Evolutionary conservation across 495 filamentous ascomycete species (phyloP), one percentile per base, ranked within the genome.

Genomic region (Talaromyces nanjingensis): DNA sequence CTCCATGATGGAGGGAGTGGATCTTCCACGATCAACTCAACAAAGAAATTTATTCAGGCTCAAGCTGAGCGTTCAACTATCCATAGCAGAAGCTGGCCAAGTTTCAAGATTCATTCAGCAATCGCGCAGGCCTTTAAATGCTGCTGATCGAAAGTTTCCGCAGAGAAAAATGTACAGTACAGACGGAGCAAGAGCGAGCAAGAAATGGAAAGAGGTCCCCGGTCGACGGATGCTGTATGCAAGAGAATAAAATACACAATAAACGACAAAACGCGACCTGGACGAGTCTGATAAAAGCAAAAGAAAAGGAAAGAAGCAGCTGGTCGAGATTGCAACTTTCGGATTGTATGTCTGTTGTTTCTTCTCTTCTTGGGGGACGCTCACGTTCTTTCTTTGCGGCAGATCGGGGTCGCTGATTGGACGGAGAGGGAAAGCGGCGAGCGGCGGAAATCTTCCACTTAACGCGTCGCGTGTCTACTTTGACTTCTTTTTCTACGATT

Each of bases 1-100:
- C 60, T 81, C 78, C 78, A 81, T 81, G 61, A n/a, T 29, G 33
- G 59, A 45, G 39, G 33, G 29, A 29, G 16, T 58, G 24, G 45
- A 49, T 7, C n/a, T 49, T 49, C 3, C 45, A 49, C 45, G 45
- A 49, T 49, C n/a, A 59, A 59, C 27, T 20, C 11, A 9, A 6
- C 18, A 60, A 47, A 5, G 34, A 29, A 56, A 20, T 27, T 56
- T 56, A 31, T 29, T 29, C 24, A 56, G 20, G 2, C 53, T 27
- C 53, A n/a, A 56, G 27, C 22, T 27, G 11, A 29, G 12, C 12
- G 11, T 25, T 54, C 24, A 54, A 25, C 18, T 29, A 56, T 56
- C 53, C 53, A 56, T 56, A 56, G 27, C 53, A 12, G 24, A 27
- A 29, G 53, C 53, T 20, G n/a, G n/a, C 8, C 18, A 49, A 6